Evolutionary conservation across 768 basidiomycete species (phyloP), one percentile per base, ranked within the genome.

Genomic region (Coprinellus micaceus): DNA sequence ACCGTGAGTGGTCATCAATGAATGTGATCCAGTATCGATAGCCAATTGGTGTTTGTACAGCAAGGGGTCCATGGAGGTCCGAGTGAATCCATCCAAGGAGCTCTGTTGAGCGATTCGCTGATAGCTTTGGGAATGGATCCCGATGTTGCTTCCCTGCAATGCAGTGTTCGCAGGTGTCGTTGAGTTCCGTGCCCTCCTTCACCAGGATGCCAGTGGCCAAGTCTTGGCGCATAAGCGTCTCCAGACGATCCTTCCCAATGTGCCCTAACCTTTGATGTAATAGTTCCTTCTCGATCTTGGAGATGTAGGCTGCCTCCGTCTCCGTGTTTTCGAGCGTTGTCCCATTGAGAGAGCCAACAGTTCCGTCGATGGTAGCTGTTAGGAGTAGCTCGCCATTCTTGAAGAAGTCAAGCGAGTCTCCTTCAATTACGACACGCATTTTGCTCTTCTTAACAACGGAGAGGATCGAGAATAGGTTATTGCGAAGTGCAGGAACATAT

Each of bases 31-130:
- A 60, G 45, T 60, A 60, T 10, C 25, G 29, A 29, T 40, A 49
- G 11, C 52, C 59, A 63, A 53, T 11, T 36, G 58, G 10, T 52
- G 60, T 15, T 41, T 29, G 9, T 57, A 50, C 12, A 63, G 57
- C 3, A 63, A 71, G 54, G 7, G 70, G 71, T 25, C 72, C 71
- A 17, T 67, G 57, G 1, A 73, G 29, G 46, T 74, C 72, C 39
- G 59, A 59, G 58, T 69, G 69, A 15, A 74, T 60, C 2, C 60
- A 61, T 3, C 61, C 60, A 5, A 71, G 64, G 30, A 53, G 37
- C 22, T 51, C 29, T 26, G 56, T 52, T 44, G 37, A 36, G 45
- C 33, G 21, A 26, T 51, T 17, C 22, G 25, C 45, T 17, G 52
- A 29, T 26, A 52, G 43, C 1, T 39, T 15, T 17, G 60, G 57